These are phyloP conservation scores for Mycena metata DNA, from an alignment of 768 basidiomycete species.

Conservation along the genomic window DNA sequence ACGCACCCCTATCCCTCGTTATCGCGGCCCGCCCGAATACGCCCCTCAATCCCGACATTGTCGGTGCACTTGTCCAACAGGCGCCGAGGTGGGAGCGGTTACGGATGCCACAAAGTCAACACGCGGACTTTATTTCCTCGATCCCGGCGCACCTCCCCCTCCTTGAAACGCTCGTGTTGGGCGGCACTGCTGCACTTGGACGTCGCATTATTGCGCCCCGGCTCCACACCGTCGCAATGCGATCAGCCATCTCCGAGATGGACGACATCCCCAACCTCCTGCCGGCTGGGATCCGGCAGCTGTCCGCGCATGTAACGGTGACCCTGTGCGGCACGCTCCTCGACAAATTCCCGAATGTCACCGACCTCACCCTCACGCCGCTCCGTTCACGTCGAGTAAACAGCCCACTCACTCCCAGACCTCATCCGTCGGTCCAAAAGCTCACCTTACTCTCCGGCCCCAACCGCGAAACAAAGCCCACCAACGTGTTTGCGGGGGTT, in stretches of 20 bases:
- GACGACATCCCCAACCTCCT: neutral
- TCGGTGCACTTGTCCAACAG: neutral
- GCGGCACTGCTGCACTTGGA: neutral
- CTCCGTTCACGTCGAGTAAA: too few species aligned
- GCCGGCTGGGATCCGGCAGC: neutral
- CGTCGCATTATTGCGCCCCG: neutral
- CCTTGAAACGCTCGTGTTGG: neutral
- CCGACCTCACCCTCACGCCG: neutral
- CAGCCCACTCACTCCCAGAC: neutral
- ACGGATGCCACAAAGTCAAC: neutral
- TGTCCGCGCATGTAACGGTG: neutral
- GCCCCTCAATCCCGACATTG: neutral
- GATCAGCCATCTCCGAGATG: neutral
- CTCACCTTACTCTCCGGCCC: neutral
- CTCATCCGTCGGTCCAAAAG: neutral
- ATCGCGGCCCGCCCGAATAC: neutral
- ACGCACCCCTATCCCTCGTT: neutral
- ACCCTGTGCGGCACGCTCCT: neutral
- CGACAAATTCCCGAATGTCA: neutral
- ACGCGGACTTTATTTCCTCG: neutral
- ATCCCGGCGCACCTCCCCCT: neutral
- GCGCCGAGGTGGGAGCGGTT: neutral
- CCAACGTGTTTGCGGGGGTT: neutral
- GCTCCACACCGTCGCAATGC: neutral
- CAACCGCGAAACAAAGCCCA: too few species aligned